These are phyloP conservation scores for Carnegiea gigantea DNA, from an alignment of 179 eudicot species.

Conservation along the genomic window DNA sequence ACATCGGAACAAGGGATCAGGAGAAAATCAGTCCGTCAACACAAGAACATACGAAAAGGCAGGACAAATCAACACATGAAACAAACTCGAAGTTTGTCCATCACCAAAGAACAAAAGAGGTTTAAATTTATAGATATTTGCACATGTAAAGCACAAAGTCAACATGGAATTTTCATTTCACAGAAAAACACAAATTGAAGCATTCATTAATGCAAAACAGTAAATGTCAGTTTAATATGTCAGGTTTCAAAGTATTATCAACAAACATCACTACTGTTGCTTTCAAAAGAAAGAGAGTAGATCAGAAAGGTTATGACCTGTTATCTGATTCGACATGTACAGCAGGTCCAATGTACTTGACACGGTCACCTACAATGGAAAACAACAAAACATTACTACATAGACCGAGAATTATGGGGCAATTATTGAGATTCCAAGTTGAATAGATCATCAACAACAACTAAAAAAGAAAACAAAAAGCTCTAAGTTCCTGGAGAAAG, in stretches of 20 bases:
- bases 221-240: background rate
- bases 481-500: background rate
- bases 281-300: conserved; percentile 1
- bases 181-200: conserved; percentile 8
- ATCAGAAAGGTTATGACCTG: conserved; percentile 51
- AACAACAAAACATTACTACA: background rate
- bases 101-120: background rate
- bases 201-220: background rate
- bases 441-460: background rate
- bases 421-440: background rate
- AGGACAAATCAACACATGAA: background rate
- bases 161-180: background rate
- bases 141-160: background rate
- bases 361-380: conserved; percentile 77
- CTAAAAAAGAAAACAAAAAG: background rate
- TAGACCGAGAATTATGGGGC: background rate
- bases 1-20: background rate
- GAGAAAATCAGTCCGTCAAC: background rate
- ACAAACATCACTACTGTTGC: background rate
- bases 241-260: background rate
- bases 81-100: background rate
- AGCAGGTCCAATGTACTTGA: conserved; percentile 77
- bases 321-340: conserved; percentile 55
- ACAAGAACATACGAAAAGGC: background rate
- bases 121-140: background rate